phyloP scores from a whole-genome alignment of 2,329 filamentous ascomycete genomes.

The Sclerotinia minor region DNA sequence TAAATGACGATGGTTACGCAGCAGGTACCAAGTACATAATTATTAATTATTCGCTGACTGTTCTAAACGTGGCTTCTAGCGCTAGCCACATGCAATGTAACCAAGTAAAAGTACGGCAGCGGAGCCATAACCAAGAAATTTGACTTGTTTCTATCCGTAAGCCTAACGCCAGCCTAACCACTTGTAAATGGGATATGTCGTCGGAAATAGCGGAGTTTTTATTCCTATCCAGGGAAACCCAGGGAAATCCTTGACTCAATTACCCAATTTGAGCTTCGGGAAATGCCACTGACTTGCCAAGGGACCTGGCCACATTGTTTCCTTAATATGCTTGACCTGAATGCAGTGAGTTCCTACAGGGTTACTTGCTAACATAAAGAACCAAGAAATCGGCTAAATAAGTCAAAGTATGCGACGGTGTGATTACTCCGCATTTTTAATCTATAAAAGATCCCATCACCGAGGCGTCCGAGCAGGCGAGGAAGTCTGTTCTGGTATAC shows the following conservation, averaged over 20 bases:
- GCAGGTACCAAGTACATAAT: background rate
- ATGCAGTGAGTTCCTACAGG: background rate
- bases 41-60: background rate
- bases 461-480: background rate
- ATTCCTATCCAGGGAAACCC: background rate
- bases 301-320: background rate
- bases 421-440: background rate
- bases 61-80: background rate
- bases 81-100: background rate
- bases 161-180: background rate
- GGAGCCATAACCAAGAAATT: background rate
- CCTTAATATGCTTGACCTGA: background rate
- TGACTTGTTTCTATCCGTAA: background rate
- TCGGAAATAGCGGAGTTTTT: background rate
- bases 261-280: no score
- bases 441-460: background rate
- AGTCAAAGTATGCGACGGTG: background rate
- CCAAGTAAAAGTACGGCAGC: background rate
- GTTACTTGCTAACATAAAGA: background rate
- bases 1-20: background rate
- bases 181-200: background rate
- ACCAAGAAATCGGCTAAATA: background rate
- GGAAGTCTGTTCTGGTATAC: no score
- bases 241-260: background rate
- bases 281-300: no score